A percentile compares a stretch with the other conserved stretches of the same genome.
Conservation (phyloP, 2,329 filamentous ascomycete genomes). For the Rhynchosporium graminicola region DNA sequence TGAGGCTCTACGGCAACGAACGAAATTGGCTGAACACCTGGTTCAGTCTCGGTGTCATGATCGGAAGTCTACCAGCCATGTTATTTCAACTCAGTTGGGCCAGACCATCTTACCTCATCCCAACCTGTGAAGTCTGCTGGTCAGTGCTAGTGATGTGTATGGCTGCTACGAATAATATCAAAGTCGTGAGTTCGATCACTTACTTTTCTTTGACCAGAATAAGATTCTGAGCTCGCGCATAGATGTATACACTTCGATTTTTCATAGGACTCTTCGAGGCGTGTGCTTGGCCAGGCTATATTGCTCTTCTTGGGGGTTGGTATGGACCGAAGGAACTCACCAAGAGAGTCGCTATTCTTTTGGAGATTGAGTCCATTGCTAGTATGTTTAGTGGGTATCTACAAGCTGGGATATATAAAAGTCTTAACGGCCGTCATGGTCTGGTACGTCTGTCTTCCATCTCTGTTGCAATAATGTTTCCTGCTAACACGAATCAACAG, state of each 20-base stretch:
- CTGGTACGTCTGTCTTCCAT: conserved; percentile 22
- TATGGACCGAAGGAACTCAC: conserved; percentile 46
- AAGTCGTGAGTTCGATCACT: conserved; percentile 4
- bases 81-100: conserved; percentile 21
- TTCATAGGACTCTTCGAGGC: conserved; percentile 30
- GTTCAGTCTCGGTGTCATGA: conserved; percentile 47
- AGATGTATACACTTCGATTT: conserved; percentile 39
- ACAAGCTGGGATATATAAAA: conserved; percentile 44
- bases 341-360: conserved; percentile 46
- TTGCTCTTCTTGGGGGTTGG: conserved; percentile 47
- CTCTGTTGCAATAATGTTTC: no score
- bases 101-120: conserved; percentile 31
- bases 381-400: conserved; percentile 48
- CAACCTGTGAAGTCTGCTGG: conserved; percentile 20
- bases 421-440: conserved; percentile 43
- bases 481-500: no score
- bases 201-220: neutral
- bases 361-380: conserved; percentile 40
- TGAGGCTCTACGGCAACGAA: conserved; percentile 53
- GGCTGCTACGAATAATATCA: conserved; percentile 14
- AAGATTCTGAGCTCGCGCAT: conserved; percentile 8
- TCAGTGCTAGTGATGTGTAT: conserved; percentile 18
- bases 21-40: conserved; percentile 53
- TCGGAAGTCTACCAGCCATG: conserved; percentile 24
- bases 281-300: conserved; percentile 47